These are phyloP conservation scores for Pseudocercospora eumusae DNA, from an alignment of 2,329 filamentous ascomycete genomes.

Conservation along the genomic window DNA sequence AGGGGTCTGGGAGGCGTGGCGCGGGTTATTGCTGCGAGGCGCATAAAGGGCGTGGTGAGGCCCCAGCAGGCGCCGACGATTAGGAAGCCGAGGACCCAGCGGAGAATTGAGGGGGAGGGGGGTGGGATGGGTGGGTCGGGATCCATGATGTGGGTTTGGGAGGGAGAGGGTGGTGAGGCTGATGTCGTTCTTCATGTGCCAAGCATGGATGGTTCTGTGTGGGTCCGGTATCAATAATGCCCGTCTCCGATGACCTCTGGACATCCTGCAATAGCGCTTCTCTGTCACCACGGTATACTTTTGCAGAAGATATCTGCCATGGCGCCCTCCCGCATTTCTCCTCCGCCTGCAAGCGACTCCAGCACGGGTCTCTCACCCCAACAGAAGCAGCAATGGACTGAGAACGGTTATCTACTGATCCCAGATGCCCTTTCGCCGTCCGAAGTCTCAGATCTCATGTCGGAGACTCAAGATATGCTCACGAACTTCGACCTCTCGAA, in stretches of 20 bases:
- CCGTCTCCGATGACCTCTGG: neutral
- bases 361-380: conserved; percentile 64
- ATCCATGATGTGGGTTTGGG: conserved; percentile 32
- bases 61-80: conserved; percentile 92
- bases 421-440: conserved; percentile 69
- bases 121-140: conserved; percentile 28
- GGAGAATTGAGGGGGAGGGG: conserved; percentile 57
- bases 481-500: conserved; percentile 72
- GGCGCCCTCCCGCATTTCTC: conserved; percentile 35
- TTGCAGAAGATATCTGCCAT: conserved; percentile 6
- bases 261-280: neutral
- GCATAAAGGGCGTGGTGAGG: conserved; percentile 85
- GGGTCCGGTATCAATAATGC: neutral
- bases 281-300: neutral
- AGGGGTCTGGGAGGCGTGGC: conserved; percentile 51
- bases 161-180: neutral
- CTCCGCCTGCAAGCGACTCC: conserved; percentile 28
- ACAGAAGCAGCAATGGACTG: conserved; percentile 67
- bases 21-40: conserved; percentile 70
- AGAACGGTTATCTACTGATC: conserved; percentile 88
- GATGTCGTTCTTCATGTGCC: conserved; percentile 10
- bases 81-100: conserved; percentile 85
- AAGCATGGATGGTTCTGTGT: neutral
- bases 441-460: conserved; percentile 68
- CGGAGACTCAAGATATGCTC: conserved; percentile 74